These are phyloP conservation scores for Lecanosticta acicola DNA, from an alignment of 2,329 filamentous ascomycete genomes.

Conservation along the genomic window DNA sequence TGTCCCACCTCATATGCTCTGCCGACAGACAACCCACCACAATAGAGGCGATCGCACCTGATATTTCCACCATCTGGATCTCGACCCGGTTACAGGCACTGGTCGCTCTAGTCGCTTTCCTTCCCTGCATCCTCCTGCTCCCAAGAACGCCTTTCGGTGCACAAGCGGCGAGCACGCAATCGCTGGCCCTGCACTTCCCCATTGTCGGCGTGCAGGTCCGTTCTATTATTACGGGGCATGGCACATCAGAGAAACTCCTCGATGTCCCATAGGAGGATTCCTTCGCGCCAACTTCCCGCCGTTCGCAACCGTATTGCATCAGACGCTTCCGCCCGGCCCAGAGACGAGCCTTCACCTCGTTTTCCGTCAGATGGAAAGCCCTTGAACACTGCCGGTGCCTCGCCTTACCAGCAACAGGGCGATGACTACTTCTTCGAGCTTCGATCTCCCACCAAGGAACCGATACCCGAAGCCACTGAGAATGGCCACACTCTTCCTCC, in stretches of 20 bases:
- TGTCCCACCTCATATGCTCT: constrained; percentile 6
- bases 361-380: background rate
- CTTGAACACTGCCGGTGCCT: background rate
- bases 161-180: background rate
- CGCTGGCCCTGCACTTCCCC: background rate
- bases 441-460: constrained; percentile 3
- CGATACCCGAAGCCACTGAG: constrained; percentile 16
- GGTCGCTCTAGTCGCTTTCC: background rate
- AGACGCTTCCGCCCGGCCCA: background rate
- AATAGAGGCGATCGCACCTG: background rate
- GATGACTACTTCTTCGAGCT: constrained; percentile 4
- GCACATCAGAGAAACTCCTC: constrained; percentile 5
- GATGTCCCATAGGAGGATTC: background rate
- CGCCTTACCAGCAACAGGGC: background rate
- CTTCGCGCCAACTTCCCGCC: constrained; percentile 5
- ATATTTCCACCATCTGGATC: no score
- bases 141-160: background rate
- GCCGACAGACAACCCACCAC: background rate
- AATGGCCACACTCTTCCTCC: constrained; percentile 16
- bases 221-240: background rate
- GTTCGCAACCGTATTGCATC: constrained; percentile 2
- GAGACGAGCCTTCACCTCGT: background rate
- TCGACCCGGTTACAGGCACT: no score
- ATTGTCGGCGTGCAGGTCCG: background rate
- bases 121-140: background rate